Evolutionary conservation across 108 stramenopile genomes (phyloP).

Genomic region (Skeletonema tropicum): DNA sequence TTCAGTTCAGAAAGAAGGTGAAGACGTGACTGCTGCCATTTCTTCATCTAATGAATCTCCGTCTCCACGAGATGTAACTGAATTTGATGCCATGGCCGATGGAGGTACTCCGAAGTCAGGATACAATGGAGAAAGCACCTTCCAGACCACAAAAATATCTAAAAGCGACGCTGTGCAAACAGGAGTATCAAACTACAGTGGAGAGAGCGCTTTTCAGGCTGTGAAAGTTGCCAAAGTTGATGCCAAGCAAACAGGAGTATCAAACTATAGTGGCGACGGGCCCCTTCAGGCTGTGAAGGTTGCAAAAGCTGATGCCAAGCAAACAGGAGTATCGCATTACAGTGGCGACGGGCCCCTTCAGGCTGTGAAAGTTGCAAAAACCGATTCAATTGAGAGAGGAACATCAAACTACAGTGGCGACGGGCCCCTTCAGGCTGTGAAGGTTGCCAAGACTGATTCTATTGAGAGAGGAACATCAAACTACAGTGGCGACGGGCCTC

Average conservation of each 20-base stretch:
- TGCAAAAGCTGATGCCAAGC: background rate
- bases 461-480: too few relatives aligned
- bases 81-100: background rate
- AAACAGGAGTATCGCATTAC: background rate
- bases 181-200: background rate
- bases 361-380: background rate
- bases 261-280: background rate
- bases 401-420: background rate
- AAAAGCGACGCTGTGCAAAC: background rate
- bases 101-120: background rate
- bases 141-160: background rate
- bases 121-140: background rate
- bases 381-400: background rate
- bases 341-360: background rate
- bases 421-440: background rate
- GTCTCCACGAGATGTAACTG: slow-evolving; percentile 2
- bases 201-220: background rate
- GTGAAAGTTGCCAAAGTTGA: background rate
- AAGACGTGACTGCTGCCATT: background rate
- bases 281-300: background rate
- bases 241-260: background rate
- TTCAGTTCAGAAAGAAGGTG: background rate
- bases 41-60: background rate
- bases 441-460: too few relatives aligned
- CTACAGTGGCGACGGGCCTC: too few relatives aligned